Conservation (phyloP, 371 early-diverging fungal species). For the Mucor velutinosus region DNA sequence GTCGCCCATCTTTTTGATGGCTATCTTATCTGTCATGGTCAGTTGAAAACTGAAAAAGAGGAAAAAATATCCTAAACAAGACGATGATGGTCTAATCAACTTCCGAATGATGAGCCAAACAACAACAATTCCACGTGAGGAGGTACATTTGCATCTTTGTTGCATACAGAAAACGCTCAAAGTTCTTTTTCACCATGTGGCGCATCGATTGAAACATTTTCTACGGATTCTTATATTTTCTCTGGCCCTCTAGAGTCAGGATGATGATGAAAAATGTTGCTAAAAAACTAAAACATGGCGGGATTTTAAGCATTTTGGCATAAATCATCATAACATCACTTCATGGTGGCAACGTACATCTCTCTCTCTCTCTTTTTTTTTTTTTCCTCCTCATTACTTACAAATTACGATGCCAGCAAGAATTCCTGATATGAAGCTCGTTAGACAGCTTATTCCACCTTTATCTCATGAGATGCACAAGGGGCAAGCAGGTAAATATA, state of each 20-base stretch:
- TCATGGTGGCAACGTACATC: background rate
- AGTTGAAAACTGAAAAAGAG: background rate
- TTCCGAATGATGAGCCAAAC: background rate
- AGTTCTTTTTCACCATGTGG: background rate
- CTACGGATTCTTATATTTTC: background rate
- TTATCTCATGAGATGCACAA: constrained; percentile 73
- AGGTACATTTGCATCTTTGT: background rate
- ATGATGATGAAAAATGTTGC: background rate
- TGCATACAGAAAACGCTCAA: background rate
- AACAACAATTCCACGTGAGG: background rate
- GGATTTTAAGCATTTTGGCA: background rate
- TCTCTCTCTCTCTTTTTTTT: background rate
- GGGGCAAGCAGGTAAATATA: constrained; percentile 79
- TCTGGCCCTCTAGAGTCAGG: too few species aligned
- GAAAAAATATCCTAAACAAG: constrained; percentile 1
- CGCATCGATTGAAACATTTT: constrained; percentile 1
- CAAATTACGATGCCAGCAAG: constrained; percentile 29
- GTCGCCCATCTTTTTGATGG: constrained; percentile 12
- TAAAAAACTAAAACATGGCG: background rate
- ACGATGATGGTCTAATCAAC: background rate
- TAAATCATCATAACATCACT: background rate
- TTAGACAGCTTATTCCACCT: constrained; percentile 74
- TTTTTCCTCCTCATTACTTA: background rate
- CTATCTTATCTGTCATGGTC: background rate
- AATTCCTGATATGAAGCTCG: constrained; percentile 47